Evolutionary conservation across 805 yeast genomes (phyloP).

Genomic region (Suhomyces vadensis): DNA sequence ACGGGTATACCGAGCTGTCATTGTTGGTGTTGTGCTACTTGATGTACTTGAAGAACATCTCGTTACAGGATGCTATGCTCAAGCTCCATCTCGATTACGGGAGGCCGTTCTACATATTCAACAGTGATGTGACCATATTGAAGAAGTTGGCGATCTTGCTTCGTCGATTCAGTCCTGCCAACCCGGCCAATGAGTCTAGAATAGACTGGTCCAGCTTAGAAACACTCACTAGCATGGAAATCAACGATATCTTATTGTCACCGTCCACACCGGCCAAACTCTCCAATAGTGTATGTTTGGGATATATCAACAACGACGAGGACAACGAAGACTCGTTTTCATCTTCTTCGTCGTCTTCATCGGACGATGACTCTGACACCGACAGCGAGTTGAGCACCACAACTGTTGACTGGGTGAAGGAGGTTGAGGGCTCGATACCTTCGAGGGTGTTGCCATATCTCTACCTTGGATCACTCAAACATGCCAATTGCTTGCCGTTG

Average conservation of each 20-base stretch:
- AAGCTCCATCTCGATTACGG: conserved; percentile 62
- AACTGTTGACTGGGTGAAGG: conserved; percentile 36
- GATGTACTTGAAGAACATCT: conserved; percentile 64
- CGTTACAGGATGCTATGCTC: conserved; percentile 64
- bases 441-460: conserved; percentile 80
- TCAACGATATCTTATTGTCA: conserved; percentile 34
- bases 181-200: conserved; percentile 7
- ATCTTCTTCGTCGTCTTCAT: conserved; percentile 9
- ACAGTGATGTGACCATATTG: conserved; percentile 68
- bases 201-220: conserved; percentile 36
- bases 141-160: conserved; percentile 64
- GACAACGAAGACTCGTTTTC: conserved; percentile 12
- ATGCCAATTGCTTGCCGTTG: conserved; percentile 72
- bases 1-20: conserved; percentile 91
- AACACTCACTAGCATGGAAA: conserved; percentile 27
- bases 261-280: neutral
- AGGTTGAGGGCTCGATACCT: conserved; percentile 70
- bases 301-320: conserved; percentile 29
- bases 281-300: conserved; percentile 20
- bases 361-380: conserved; percentile 14
- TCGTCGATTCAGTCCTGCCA: conserved; percentile 57
- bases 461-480: conserved; percentile 80
- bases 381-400: conserved; percentile 6
- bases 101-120: conserved; percentile 83
- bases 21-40: conserved; percentile 69